Evolutionary conservation across 2,329 filamentous ascomycete species (phyloP).

Genomic region (Fusarium heterosporum): DNA sequence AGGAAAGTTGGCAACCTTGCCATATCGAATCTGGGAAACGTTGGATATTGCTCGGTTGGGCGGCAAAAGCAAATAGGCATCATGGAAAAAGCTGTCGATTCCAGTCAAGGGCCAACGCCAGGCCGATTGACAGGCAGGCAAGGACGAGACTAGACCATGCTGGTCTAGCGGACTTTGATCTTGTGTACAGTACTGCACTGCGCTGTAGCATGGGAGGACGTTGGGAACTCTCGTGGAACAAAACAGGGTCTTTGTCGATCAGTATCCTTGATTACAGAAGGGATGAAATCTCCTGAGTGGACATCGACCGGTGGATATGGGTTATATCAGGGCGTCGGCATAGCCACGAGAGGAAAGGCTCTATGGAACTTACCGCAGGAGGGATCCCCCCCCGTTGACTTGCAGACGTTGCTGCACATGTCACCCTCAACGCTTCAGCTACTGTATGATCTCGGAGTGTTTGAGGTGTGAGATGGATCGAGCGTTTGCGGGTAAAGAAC

Average conservation of each 20-base stretch:
- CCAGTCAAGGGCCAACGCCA: constrained; percentile 21
- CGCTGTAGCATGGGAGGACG: constrained; percentile 27
- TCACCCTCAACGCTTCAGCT: constrained; percentile 22
- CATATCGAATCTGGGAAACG: constrained; percentile 25
- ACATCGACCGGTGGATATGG: constrained; percentile 8
- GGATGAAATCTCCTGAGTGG: constrained; percentile 31
- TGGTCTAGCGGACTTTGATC: constrained; percentile 28
- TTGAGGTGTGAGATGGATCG: constrained; percentile 36
- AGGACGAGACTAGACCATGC: constrained; percentile 7
- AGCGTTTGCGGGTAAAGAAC: constrained; percentile 29
- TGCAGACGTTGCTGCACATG: constrained; percentile 8
- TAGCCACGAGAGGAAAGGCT: constrained; percentile 23
- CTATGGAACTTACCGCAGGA: constrained; percentile 22
- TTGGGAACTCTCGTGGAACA: constrained; percentile 37
- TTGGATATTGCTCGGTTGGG: constrained; percentile 30
- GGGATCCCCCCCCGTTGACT: constrained; percentile 9
- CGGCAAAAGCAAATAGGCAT: constrained; percentile 36
- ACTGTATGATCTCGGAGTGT: constrained; percentile 34
- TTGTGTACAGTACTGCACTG: no score
- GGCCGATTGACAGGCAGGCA: constrained; percentile 15
- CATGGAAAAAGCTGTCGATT: constrained; percentile 30
- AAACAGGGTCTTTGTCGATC: constrained; percentile 39
- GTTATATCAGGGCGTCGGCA: constrained; percentile 33
- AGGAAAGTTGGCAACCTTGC: constrained; percentile 34
- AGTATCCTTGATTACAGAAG: constrained; percentile 33